Conservation (phyloP, 768 basidiomycete genomes). For the Mycena kentingensis region DNA sequence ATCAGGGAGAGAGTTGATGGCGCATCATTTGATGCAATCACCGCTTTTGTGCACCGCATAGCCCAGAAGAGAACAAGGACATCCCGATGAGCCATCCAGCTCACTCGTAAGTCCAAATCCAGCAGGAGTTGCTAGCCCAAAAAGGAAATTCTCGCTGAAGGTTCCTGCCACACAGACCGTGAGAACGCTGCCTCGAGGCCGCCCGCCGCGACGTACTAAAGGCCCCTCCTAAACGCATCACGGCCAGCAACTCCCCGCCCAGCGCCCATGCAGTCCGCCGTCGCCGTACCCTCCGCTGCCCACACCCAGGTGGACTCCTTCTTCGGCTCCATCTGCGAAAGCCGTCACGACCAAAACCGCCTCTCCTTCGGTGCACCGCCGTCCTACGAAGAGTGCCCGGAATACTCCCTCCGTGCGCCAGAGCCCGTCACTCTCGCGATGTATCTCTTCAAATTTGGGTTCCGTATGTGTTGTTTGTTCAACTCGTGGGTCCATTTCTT, state of each 20-base stretch:
- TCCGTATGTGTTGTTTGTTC: slow-evolving; percentile 43
- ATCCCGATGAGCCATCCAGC: too few species aligned
- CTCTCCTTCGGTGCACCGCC: slow-evolving; percentile 35
- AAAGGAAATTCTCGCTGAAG: too few species aligned
- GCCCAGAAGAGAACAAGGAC: too few species aligned
- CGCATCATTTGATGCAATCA: too few species aligned
- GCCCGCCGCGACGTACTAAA: too few species aligned
- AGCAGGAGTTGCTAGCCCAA: too few species aligned
- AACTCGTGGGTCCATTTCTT: neutral
- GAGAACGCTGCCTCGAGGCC: too few species aligned
- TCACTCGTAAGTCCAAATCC: too few species aligned
- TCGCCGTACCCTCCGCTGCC: slow-evolving; percentile 6
- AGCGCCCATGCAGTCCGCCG: neutral
- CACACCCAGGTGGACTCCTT: slow-evolving; percentile 33
- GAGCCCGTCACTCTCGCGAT: slow-evolving; percentile 60
- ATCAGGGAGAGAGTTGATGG: too few species aligned
- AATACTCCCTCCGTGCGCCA: slow-evolving; percentile 34
- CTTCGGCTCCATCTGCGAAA: slow-evolving; percentile 44
- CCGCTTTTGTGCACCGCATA: too few species aligned
- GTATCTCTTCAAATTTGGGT: slow-evolving; percentile 65
- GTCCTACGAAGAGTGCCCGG: slow-evolving; percentile 46
- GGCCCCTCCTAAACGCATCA: too few species aligned
- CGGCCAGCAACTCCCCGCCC: neutral
- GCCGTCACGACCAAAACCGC: slow-evolving; percentile 41
- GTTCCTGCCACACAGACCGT: too few species aligned